Conservation (phyloP, 306 rosid species). For the Neltuma alba region DNA sequence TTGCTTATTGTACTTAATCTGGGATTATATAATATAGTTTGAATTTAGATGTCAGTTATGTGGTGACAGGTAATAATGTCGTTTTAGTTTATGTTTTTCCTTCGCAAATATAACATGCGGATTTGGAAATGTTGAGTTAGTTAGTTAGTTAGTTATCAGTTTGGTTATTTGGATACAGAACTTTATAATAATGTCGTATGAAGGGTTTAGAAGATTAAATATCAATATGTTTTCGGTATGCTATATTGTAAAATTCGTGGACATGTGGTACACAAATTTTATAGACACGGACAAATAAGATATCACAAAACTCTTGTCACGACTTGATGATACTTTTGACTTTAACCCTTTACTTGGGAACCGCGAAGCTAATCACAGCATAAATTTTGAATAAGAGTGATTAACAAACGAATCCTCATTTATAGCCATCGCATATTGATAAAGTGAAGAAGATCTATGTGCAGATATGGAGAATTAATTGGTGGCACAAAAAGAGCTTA, state of each 20-base stretch:
- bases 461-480: background rate
- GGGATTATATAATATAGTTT: background rate
- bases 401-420: no score
- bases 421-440: background rate
- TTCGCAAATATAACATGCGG: background rate
- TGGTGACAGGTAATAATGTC: background rate
- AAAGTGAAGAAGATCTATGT: background rate
- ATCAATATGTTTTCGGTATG: no score
- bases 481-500: background rate
- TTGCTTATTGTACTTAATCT: background rate
- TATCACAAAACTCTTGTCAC: no score
- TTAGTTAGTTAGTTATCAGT: background rate
- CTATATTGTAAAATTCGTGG: no score
- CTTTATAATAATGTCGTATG: no score
- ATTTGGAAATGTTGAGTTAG: background rate
- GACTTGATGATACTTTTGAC: background rate
- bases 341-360: no score
- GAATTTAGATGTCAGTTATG: background rate
- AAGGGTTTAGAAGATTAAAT: no score
- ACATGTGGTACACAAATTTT: no score
- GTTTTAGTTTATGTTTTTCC: background rate
- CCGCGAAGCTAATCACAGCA: no score
- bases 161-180: background rate
- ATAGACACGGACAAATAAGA: no score
- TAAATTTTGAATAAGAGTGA: no score